Base-by-base conservation (phyloP, 805 yeast species). In the Metschnikowia henanensis region DNA sequence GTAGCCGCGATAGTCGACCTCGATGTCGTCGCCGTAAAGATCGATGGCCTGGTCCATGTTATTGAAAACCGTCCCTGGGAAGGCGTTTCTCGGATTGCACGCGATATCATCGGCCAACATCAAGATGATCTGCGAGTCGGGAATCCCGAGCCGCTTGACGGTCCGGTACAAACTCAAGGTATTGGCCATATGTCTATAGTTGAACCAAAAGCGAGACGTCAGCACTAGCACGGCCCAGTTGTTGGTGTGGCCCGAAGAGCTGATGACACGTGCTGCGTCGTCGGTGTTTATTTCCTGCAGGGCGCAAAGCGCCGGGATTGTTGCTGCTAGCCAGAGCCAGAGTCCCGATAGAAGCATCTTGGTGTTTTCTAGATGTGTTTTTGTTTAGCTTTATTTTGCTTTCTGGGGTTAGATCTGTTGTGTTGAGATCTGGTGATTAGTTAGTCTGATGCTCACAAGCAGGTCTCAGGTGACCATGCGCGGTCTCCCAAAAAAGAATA, bases 21-120 rank as follows among this genome's bases (percentile, higher is more conserved):
- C 98, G 30, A 94, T 87, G 58, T 83, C 83, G 52, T 88, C 96
- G 35, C 99, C 98, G 60, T 94, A 94, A 35, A 94, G 72, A 62
- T 94, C 99, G 35, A 94, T 75, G 9, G 85, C 94, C 58, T 95
- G 84, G 63, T 90, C 96, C 60, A 86, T 87, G 60, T 91, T 92
- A 61, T 94, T 94, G 76, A 85, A 94, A 6, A 94, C 96, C 3
- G 95, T 85, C 1, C 97, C 99, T 0, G 97, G 97, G 58, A 89
- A 92, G 28, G 96, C 83, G 62, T 94, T 94, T 52, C 99, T 74
- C 4, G 99, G 90, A 61, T 94, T 94, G 64, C 99, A 94, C 3
- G 98, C 96, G 38, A 92, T 86, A 62, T 94, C 99, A 65, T 94
- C 99, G 35, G 97, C 86, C 40, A 94, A 70, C 98, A 94, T 94